Evolutionary conservation across 257 asterid genomes (phyloP).

Genomic region (Euphrasia confusa): DNA sequence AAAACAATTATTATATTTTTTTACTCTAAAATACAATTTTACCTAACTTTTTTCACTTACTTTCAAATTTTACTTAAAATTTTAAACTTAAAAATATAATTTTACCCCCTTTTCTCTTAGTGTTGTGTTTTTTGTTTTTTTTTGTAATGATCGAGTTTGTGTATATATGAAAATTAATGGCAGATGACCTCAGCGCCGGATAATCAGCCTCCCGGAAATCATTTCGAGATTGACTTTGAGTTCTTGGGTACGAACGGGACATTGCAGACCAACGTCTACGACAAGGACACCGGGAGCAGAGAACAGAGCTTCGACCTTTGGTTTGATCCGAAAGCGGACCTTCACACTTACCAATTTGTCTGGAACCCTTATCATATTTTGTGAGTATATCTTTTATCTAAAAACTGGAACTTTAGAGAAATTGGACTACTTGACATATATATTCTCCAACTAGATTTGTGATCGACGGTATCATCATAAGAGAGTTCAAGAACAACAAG

Average conservation of each 20-base stretch:
- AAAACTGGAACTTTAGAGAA: no score
- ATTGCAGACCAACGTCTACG: constrained; percentile 42
- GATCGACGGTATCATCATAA: constrained; percentile 30
- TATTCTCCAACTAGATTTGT: no score
- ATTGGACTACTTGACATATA: no score
- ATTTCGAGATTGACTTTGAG: constrained; percentile 37
- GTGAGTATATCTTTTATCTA: no score
- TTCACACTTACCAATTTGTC: constrained; percentile 36
- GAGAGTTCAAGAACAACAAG: constrained; percentile 34
- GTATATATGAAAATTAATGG: background rate
- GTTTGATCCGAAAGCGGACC: constrained; percentile 44
- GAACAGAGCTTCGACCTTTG: constrained; percentile 39
- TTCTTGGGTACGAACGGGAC: constrained; percentile 24
- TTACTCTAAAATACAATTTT: no score
- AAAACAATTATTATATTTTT: no score
- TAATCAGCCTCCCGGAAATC: constrained; percentile 18
- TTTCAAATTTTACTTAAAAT: no score
- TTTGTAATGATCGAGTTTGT: background rate
- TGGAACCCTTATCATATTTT: constrained; percentile 44
- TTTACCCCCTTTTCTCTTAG: no score
- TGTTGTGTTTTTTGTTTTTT: no score
- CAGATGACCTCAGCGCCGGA: constrained; percentile 33
- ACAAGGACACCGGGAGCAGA: constrained; percentile 29
- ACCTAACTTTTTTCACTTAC: no score
- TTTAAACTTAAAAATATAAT: no score